Evolutionary conservation across 257 asterid genomes (phyloP), one percentile per base, ranked within the genome.

Genomic region (Jacaranda mimosifolia): DNA sequence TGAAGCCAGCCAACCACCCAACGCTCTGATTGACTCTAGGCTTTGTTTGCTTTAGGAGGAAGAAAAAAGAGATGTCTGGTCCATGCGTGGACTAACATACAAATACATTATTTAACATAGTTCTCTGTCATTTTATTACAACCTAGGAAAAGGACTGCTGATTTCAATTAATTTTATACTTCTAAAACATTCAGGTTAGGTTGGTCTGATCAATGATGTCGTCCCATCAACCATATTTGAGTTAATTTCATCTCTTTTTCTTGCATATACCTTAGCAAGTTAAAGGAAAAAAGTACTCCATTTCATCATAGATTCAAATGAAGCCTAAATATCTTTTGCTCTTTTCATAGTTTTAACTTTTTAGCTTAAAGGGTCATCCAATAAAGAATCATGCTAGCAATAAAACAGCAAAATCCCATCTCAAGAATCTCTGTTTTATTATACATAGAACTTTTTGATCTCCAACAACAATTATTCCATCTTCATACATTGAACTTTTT

Each of bases 1-100:
- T 64, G 73, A 60, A 73, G 63, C 83, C 83, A 48, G 53, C 36
- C 77, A 80, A 82, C 85, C 72, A 74, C 83, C 85, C 73, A 77
- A 80, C 80, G 56, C 68, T 48, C 32, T 52, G 63, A 40, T 82
- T 80, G 87, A 82, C 85, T 62, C 7, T 6, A 49, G 75, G 57
- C 59, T 77, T 82, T 73, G 57, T 19, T 55, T 55, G 76, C 79
- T 70, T 85, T n/a, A 21, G 69, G 17, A 19, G 63, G 51, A 66
- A 18, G 56, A 59, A 52, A 70, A 63, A 18, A 36, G 5, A 63
- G 38, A 38, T 21, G 3, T 68, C 10, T 59, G 35, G 18, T 59
- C n/a, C 14, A 42, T 75, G 74, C 81, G 73, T 59, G 69, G 59
- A 48, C 9, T 48, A 17, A 55, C n/a, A 48, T 36, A 15, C 59